Evolutionary conservation across 2,329 filamentous ascomycete genomes (phyloP).

Genomic region (Tothia fuscella): DNA sequence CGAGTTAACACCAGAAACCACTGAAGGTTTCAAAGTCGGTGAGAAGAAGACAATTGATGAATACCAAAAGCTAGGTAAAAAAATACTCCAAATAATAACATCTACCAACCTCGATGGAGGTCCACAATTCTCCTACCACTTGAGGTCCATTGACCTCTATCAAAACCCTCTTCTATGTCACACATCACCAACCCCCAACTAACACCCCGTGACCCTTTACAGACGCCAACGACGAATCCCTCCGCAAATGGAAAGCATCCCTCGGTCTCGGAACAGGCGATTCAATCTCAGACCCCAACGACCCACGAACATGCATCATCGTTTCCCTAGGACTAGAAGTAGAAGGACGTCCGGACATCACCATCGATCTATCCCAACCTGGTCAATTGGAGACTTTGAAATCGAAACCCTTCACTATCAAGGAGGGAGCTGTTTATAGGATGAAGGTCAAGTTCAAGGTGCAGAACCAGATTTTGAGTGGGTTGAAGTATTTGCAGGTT

Average conservation of each 20-base stretch:
- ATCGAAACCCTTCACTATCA: slow-evolving; percentile 91
- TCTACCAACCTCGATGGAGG: too few species aligned
- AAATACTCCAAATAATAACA: not conserved
- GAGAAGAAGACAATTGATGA: slow-evolving; percentile 97
- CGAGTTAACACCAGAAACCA: slow-evolving; percentile 76
- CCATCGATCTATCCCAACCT: slow-evolving; percentile 69
- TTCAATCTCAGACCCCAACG: slow-evolving; percentile 44
- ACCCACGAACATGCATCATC: slow-evolving; percentile 87
- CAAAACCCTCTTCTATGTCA: not conserved
- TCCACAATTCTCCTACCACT: too few species aligned
- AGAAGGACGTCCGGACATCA: slow-evolving; percentile 69
- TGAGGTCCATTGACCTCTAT: too few species aligned
- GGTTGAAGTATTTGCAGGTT: slow-evolving; percentile 89
- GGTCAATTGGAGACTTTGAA: slow-evolving; percentile 69
- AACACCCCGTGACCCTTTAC: slow-evolving; percentile 9
- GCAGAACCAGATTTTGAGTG: slow-evolving; percentile 90
- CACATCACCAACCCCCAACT: not conserved
- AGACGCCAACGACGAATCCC: slow-evolving; percentile 75
- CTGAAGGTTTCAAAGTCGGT: slow-evolving; percentile 93
- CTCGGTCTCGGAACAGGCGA: slow-evolving; percentile 55
- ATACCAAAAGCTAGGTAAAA: slow-evolving; percentile 83
- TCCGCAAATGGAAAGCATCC: slow-evolving; percentile 95
- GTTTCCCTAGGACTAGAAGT: slow-evolving; percentile 73
- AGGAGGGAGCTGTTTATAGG: slow-evolving; percentile 85
- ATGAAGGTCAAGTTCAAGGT: slow-evolving; percentile 94